Base-by-base conservation (phyloP, 1,139 yeast genomes). In the Ogataea hybrid region DNA sequence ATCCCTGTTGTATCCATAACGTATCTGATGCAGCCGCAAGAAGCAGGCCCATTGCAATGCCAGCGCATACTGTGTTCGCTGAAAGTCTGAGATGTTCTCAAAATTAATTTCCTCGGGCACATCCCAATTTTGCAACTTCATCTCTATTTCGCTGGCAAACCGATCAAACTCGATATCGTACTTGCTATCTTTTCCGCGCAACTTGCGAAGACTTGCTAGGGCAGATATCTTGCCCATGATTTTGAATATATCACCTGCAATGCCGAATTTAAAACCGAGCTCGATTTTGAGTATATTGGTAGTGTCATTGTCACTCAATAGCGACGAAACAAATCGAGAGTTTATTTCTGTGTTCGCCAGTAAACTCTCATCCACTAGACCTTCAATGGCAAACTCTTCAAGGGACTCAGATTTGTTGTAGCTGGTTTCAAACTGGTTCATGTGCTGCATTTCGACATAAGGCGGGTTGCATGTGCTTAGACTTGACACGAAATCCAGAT, bases 11-110 rank as follows among this genome's bases (percentile, higher is more conserved):
- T 47, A 49, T 5, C 52, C 52, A 37, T 43, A 39, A 6, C 42
- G 31, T 11, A 48, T 48, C 30, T 48, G 52, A 33, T 48, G 52
- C 8, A 48, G 40, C 17, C 52, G 35, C n/a, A 48, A 25, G 31
- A 48, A 48, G n/a, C 45, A 47, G 1, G 49, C 49, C 49, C 51
- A 48, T 30, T 48, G 52, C 27, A 48, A 30, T 6, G 51, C 47
- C 17, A 48, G 25, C 3, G 52, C 52, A 30, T 47, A 48, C 27
- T 48, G 49, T 3, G 51, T 44, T 28, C 45, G 35, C 12, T 46
- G 47, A 18, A 45, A 17, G 22, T 47, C 49, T 10, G 47, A 30
- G 2, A 44, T 43, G 20, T 48, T 33, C 20, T 48, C 50, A 38
- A 48, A 47, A 14, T 37, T 31, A 3, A 48, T 37, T 12, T 36